Percentiles rank a stretch among this genome's conserved stretches.
phyloP scores from a whole-genome alignment of 2,329 filamentous ascomycete genomes.

The Fusarium sp. region DNA sequence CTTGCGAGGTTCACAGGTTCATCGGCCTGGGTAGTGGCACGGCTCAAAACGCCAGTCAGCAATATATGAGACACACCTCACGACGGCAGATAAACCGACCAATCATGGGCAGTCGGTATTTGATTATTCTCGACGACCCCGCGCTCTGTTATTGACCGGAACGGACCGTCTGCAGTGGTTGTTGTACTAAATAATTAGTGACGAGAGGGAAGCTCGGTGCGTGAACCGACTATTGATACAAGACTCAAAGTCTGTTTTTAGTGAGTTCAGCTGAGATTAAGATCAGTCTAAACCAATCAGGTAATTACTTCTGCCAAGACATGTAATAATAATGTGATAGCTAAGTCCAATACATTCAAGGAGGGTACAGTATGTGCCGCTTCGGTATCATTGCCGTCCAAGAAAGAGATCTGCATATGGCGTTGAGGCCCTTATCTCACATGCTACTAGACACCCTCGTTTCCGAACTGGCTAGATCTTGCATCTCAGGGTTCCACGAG shows the following conservation, averaged over 20 bases:
- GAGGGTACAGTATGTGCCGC: background rate
- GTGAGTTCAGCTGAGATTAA: background rate
- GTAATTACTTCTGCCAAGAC: background rate
- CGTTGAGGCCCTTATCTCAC: conserved; percentile 8
- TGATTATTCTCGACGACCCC: conserved; percentile 10
- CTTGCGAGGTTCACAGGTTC: background rate
- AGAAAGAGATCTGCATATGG: background rate
- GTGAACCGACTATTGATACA: too few relatives aligned
- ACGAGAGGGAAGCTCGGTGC: background rate
- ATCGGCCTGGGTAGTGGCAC: background rate
- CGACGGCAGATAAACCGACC: conserved; percentile 21
- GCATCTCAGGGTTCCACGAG: conserved; percentile 8
- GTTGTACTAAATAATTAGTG: conserved; percentile 1
- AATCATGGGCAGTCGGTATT: conserved; percentile 10
- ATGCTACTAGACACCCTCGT: background rate
- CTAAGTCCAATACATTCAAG: too few relatives aligned
- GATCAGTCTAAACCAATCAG: too few relatives aligned
- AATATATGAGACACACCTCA: conserved; percentile 22
- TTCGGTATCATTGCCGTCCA: background rate
- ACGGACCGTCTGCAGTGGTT: conserved; percentile 35
- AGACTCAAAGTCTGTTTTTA: background rate
- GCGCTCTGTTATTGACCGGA: conserved; percentile 24
- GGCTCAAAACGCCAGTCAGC: conserved; percentile 28
- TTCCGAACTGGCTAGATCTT: conserved; percentile 13
- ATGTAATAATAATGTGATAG: background rate